phyloP scores from a whole-genome alignment of 164 flowering plant genomes.

The Liriodendron chinense region DNA sequence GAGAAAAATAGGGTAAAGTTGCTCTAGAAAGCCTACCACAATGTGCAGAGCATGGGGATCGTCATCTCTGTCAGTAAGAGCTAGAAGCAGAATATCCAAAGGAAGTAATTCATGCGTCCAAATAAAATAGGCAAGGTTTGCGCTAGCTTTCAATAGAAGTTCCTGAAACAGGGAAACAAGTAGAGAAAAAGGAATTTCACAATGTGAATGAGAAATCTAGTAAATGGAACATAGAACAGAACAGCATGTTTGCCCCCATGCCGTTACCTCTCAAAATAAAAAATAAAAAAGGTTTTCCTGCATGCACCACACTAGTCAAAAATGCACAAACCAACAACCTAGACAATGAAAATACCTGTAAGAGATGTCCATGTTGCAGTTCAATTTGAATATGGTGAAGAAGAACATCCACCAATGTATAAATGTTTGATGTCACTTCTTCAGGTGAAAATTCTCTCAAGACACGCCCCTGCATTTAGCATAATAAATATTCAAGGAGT shows the following conservation, averaged over 20 bases:
- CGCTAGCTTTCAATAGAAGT: slow-evolving; percentile 61
- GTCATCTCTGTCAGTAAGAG: slow-evolving; percentile 95
- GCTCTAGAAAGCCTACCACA: slow-evolving; percentile 48
- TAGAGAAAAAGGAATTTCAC: background rate
- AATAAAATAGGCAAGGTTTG: slow-evolving; percentile 70
- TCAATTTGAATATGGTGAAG: slow-evolving; percentile 89
- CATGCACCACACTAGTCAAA: background rate
- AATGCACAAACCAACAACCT: background rate
- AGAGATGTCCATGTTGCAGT: slow-evolving; percentile 74
- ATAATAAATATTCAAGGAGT: no score
- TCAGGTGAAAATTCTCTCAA: slow-evolving; percentile 92
- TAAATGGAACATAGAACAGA: background rate
- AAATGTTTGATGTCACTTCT: slow-evolving; percentile 93
- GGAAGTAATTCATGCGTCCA: slow-evolving; percentile 97
- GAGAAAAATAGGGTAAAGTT: background rate
- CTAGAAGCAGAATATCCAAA: slow-evolving; percentile 85
- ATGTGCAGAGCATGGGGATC: slow-evolving; percentile 90
- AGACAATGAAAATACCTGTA: slow-evolving; percentile 48
- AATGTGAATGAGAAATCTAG: background rate
- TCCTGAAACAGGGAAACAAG: slow-evolving; percentile 48
- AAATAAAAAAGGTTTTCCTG: no score
- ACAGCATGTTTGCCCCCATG: background rate
- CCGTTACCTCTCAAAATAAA: no score
- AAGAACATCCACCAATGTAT: slow-evolving; percentile 94
- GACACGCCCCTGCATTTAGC: slow-evolving; percentile 61